phyloP scores from a whole-genome alignment of 208 protist genomes.

The Balamuthia mandrillaris region DNA sequence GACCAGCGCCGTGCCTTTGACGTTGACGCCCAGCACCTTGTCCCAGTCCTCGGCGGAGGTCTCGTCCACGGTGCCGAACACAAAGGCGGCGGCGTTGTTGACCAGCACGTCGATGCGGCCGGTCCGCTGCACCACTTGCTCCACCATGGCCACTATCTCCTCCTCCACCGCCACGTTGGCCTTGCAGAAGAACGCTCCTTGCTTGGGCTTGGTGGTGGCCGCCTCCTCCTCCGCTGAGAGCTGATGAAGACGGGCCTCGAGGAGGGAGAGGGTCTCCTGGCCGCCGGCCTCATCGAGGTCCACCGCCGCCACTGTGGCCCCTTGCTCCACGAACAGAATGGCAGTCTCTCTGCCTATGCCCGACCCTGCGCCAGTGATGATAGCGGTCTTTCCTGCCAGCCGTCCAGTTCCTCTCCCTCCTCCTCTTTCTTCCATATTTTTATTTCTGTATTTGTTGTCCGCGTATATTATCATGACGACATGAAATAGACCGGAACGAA shows the following conservation, averaged over 20 bases:
- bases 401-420: too few relatives aligned
- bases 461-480: too few relatives aligned
- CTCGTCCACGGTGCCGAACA: slow-evolving; percentile 18
- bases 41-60: background rate
- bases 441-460: too few relatives aligned
- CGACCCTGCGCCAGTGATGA: slow-evolving; percentile 63
- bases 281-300: slow-evolving; percentile 45
- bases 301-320: slow-evolving; percentile 51
- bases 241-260: too few relatives aligned
- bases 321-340: slow-evolving; percentile 70
- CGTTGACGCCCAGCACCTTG: background rate
- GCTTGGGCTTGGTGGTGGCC: too few relatives aligned
- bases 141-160: too few relatives aligned
- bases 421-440: too few relatives aligned
- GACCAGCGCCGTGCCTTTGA: background rate
- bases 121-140: background rate
- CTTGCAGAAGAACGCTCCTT: too few relatives aligned
- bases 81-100: background rate
- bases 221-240: too few relatives aligned
- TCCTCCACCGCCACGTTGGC: too few relatives aligned
- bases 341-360: slow-evolving; percentile 66
- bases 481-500: too few relatives aligned
- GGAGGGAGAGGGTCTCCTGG: too few relatives aligned
- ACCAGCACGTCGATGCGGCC: background rate
- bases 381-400: slow-evolving; percentile 60